Base-by-base conservation (phyloP, 108 stramenopile species). In the Craspedostauros australis region DNA sequence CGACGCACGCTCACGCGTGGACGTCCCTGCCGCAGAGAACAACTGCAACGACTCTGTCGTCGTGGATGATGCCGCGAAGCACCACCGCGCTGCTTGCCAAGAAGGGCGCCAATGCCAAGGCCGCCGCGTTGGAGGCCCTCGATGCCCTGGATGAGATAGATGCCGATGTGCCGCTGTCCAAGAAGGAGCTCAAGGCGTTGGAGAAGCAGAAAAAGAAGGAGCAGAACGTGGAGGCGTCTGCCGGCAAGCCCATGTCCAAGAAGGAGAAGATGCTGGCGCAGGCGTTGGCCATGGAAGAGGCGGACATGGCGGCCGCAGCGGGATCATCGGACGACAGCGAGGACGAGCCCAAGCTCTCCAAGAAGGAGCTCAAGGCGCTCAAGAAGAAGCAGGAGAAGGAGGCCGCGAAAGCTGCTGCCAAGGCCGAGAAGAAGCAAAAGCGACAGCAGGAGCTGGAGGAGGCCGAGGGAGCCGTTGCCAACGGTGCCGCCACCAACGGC, bases 111-210 rank as follows among this genome's bases (percentile, higher is more conserved):
- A 60, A 51, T 26, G 62, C 70, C 54, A 82, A 76, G 30, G 67
- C 70, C 15, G 80, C 73, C 27, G 81, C 81, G 7, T 50, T 80
- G 9, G 82, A 67, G 15, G 75, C 77, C 24, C 57, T 89, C 6
- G 87, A 88, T 21, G 71, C 71, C 6, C 50, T 75, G 4, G 75
- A 72, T 3, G 59, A 57, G 3, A 68, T 63, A n/a, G 77, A 69
- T 16, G 46, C 40, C 14, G 62, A 62, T 40, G 32, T 24, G 14
- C 69, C 72, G 5, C 12, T 73, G 28, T 60, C 65, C 7, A 68
- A 66, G 37, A 72, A 72, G 57, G 70, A 72, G 48, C 63, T 34
- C 28, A 58, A 59, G 46, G 67, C 46, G 38, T 41, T 76, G 37
- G 57, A 75, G 18, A 57, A 69, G 52, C 62, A 73, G 38, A 19